Base-by-base conservation (phyloP, 345 rosid species). In the Physaria fendleri region DNA sequence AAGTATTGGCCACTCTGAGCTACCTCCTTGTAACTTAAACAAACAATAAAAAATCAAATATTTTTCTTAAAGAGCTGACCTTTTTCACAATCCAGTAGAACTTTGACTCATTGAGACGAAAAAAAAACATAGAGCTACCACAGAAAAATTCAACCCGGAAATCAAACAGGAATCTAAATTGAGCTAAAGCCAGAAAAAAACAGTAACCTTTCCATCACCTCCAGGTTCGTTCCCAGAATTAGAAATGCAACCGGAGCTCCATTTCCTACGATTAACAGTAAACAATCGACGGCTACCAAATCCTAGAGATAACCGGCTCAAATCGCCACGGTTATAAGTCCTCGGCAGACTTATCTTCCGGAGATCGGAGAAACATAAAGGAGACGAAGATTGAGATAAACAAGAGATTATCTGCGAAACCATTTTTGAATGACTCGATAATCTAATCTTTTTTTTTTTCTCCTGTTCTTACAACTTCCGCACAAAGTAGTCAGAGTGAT, bases 1-100 rank as follows among this genome's bases (percentile, higher is more conserved):
- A 29, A 88, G 78, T 27, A 85, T 72, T 9, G 82, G 79, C 95
- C 90, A 85, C 12, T 76, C 79, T 53, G 68, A 51, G 61, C 68
- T 46, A 30, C 39, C 44, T 65, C 30, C 60, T 32, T 72, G 25
- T 38, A 60, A 22, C 62, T 60, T 29, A 4, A 15, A 16, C 3
- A 37, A 0, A 52, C 43, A 13, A 0, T 43, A 23, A 22, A n/a
- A 25, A 24, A 16, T 16, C 1, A 39, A 10, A 20, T 13, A 0
- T 8, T 46, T 46, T 28, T 14, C 21, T 13, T 6, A 2, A 52
- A 20, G 25, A 4, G 0, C 17, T 47, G 0, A 13, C 5, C 7
- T n/a, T 37, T 2, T 4, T 3, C 10, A 23, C 15, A 53, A 30
- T 33, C 6, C 18, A 2, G 10, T 20, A 4, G 5, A 34, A 10